These are phyloP conservation scores for Epicoccum nigrum DNA, from an alignment of 2,329 filamentous ascomycete species.

Conservation along the genomic window DNA sequence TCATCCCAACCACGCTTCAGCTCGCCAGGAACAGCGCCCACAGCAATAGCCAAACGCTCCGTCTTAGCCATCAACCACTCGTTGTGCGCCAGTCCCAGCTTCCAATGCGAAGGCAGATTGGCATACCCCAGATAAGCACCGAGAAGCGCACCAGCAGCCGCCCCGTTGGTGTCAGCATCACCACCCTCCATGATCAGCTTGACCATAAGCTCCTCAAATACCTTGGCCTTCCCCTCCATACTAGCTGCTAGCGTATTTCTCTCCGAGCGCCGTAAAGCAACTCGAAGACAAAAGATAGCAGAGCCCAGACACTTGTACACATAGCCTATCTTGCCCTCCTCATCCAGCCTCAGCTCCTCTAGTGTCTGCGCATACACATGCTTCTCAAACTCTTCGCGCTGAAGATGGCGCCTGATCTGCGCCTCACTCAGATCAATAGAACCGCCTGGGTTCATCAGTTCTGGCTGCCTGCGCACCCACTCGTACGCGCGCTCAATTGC, in stretches of 20 bases:
- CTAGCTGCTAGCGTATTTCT: not conserved
- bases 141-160: constrained; percentile 58
- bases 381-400: constrained; percentile 51
- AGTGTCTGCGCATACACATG: constrained; percentile 50
- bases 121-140: constrained; percentile 57
- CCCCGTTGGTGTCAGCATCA: constrained; percentile 62
- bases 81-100: constrained; percentile 54
- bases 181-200: constrained; percentile 59
- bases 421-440: constrained; percentile 34
- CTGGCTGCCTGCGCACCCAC: constrained; percentile 48
- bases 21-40: constrained; percentile 46
- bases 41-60: constrained; percentile 48
- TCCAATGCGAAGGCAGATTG: constrained; percentile 57
- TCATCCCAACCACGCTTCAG: constrained; percentile 47
- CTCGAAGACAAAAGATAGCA: constrained; percentile 53
- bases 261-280: constrained; percentile 48
- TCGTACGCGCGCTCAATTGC: constrained; percentile 49
- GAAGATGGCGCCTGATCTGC: constrained; percentile 37
- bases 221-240: constrained; percentile 1
- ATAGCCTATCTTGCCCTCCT: constrained; percentile 56
- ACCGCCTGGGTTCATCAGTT: constrained; percentile 29
- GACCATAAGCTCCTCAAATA: constrained; percentile 57
- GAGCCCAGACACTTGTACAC: constrained; percentile 61
- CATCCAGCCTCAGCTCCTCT: constrained; percentile 54
- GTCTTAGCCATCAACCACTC: constrained; percentile 56